phyloP scores from a whole-genome alignment of 768 basidiomycete species.

The Xerocomellus intermedius region DNA sequence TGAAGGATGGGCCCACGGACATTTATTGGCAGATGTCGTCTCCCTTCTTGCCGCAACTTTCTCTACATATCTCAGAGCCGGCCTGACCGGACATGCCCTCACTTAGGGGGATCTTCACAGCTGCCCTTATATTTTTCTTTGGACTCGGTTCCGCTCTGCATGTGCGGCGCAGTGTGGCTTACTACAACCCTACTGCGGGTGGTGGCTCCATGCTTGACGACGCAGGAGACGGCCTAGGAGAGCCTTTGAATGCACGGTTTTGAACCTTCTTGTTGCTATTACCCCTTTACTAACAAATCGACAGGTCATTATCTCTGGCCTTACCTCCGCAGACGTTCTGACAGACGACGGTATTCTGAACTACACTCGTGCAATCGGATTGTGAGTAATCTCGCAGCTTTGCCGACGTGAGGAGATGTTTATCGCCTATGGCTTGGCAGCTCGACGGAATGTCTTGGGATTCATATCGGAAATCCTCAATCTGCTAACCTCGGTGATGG shows the following conservation, averaged over 20 bases:
- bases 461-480: conserved; percentile 36
- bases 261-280: neutral
- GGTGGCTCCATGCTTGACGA: conserved; percentile 49
- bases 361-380: conserved; percentile 60
- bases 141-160: conserved; percentile 1
- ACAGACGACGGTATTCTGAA: conserved; percentile 55
- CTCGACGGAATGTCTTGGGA: conserved; percentile 39
- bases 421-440: conserved; percentile 21
- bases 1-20: neutral
- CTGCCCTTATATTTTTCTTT: neutral
- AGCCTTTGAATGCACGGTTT: conserved; percentile 40
- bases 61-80: neutral
- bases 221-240: conserved; percentile 39
- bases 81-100: neutral
- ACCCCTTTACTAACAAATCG: neutral
- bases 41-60: neutral
- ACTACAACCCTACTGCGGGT: conserved; percentile 32
- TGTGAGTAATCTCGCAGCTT: conserved; percentile 38
- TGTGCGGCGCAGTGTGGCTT: conserved; percentile 23
- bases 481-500: conserved; percentile 48
- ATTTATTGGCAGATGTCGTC: neutral
- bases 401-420: neutral
- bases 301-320: conserved; percentile 61
- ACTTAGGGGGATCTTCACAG: neutral
- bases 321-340: conserved; percentile 56